Evolutionary conservation across 345 rosid genomes (phyloP).

Genomic region (Salix udensis): DNA sequence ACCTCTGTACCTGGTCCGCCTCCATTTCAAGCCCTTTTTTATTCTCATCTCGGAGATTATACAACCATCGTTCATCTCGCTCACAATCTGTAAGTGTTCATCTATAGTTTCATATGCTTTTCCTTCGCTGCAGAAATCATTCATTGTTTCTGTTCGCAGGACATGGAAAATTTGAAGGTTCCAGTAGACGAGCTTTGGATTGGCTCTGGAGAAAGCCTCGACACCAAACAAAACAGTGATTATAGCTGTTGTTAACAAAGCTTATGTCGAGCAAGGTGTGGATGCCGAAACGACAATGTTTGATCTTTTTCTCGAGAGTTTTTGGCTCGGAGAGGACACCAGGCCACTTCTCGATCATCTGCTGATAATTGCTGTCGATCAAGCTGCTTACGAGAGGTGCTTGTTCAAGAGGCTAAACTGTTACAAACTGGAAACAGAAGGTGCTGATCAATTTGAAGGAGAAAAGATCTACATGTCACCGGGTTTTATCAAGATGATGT

Average conservation of each 20-base stretch:
- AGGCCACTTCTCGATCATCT: conserved; percentile 21
- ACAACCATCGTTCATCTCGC: not conserved
- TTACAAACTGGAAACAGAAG: conserved; percentile 23
- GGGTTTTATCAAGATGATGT: conserved; percentile 31
- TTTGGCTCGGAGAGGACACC: conserved; percentile 27
- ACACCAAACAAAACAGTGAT: conserved; percentile 36
- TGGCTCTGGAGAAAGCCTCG: conserved; percentile 39
- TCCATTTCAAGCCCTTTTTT: conserved; percentile 17
- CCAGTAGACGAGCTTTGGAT: conserved; percentile 48
- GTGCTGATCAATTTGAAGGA: conserved; percentile 9
- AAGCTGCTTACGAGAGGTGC: conserved; percentile 21
- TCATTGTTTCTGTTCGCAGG: not conserved
- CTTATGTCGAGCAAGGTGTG: conserved; percentile 18
- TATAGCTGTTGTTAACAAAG: conserved; percentile 24
- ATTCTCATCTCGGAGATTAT: not conserved
- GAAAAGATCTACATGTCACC: conserved; percentile 25
- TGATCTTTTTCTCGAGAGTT: conserved; percentile 27
- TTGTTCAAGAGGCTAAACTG: conserved; percentile 20
- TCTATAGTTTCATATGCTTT: not conserved
- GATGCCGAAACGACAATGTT: conserved; percentile 18
- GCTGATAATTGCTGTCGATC: conserved; percentile 20
- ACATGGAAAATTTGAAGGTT: not conserved
- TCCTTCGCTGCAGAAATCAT: not conserved
- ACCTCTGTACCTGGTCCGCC: conserved; percentile 28
- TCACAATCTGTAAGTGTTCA: conserved; percentile 28